Evolutionary conservation across 2,329 filamentous ascomycete genomes (phyloP).

Genomic region (Cordyceps cicadae): DNA sequence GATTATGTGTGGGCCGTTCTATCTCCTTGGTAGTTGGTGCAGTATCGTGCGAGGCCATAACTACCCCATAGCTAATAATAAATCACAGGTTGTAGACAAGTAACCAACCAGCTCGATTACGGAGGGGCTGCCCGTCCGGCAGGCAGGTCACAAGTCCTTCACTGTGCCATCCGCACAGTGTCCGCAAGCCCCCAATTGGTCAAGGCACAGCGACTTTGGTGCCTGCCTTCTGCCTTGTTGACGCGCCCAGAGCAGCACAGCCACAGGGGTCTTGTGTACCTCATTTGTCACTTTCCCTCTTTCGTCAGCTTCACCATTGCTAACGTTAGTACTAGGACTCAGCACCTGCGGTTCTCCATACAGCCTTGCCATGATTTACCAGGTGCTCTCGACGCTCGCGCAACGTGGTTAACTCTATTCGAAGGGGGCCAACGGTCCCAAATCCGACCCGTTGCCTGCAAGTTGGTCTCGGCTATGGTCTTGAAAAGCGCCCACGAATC

Average conservation of each 20-base stretch:
- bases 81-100: too few species aligned
- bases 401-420: background rate
- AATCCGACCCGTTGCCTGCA: background rate
- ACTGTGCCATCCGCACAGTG: too few species aligned
- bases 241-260: background rate
- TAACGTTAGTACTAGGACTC: background rate
- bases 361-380: background rate
- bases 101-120: too few species aligned
- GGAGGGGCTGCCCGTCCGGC: too few species aligned
- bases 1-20: background rate
- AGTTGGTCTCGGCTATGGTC: background rate
- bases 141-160: too few species aligned
- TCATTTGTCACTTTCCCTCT: background rate
- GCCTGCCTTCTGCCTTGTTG: background rate
- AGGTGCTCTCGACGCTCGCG: background rate
- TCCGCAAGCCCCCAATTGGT: too few species aligned
- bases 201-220: too few species aligned
- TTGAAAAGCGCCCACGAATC: constrained; percentile 5
- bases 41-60: too few species aligned
- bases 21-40: background rate
- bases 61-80: too few species aligned
- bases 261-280: background rate
- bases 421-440: background rate
- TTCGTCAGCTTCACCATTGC: background rate
- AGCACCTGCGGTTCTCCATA: background rate